phyloP scores from a whole-genome alignment of 129 eudicot species.

The Arctium lappa region DNA sequence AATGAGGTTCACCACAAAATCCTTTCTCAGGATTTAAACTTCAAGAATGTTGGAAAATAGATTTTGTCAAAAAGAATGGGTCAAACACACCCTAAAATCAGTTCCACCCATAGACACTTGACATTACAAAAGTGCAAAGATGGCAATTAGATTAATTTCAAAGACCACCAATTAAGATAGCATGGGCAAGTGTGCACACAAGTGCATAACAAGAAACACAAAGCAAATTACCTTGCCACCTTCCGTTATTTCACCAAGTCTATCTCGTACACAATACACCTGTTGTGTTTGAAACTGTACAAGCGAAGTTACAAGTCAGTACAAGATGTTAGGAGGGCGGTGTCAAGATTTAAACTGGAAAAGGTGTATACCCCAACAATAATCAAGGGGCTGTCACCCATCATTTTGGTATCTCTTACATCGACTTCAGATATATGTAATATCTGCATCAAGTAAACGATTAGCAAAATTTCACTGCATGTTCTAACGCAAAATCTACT shows the following conservation, averaged over 20 bases:
- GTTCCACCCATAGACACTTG: not conserved
- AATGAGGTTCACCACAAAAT: not conserved
- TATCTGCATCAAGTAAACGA: conserved; percentile 55
- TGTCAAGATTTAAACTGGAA: not conserved
- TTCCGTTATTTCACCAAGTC: conserved; percentile 70
- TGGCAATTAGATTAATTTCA: not conserved
- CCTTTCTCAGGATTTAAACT: not conserved
- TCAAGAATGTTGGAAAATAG: not conserved
- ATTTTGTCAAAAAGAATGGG: not conserved
- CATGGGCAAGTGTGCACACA: not conserved
- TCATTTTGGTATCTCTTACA: conserved; percentile 93
- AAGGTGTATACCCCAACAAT: conserved; percentile 58
- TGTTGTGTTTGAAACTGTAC: conserved; percentile 94
- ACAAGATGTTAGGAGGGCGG: not conserved
- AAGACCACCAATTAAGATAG: not conserved
- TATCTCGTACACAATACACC: conserved; percentile 83
- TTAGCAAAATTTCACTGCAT: conserved; percentile 7
- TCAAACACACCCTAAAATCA: not conserved
- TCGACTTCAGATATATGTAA: conserved; percentile 86
- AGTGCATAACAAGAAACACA: not conserved
- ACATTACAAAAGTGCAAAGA: not conserved
- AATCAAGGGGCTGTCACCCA: conserved; percentile 86
- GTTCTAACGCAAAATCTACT: not conserved
- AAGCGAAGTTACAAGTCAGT: conserved; percentile 7
- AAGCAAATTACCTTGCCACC: conserved; percentile 74